Percentiles rank a stretch among this genome's conserved stretches.
These are phyloP conservation scores for Candida krabiensis DNA, from an alignment of 805 yeast genomes.

Conservation along the genomic window DNA sequence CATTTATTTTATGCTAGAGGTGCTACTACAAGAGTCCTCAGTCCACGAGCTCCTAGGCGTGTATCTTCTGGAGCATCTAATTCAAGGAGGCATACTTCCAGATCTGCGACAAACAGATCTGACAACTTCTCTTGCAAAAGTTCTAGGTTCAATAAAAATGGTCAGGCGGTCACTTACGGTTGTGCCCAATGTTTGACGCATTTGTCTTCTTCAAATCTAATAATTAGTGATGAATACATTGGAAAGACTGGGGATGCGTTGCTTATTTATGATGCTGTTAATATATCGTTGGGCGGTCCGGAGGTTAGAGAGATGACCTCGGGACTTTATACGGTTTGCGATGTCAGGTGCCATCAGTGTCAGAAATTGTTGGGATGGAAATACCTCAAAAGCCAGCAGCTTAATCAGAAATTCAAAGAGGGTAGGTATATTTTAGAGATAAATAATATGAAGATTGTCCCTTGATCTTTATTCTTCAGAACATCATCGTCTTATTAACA, in stretches of 20 bases:
- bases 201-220: conserved; percentile 27
- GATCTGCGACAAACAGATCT: not conserved
- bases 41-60: conserved; percentile 8
- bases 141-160: conserved; percentile 20
- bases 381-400: conserved; percentile 48
- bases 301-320: conserved; percentile 50
- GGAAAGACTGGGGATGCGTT: conserved; percentile 62
- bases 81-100: conserved; percentile 1
- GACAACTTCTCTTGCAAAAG: conserved; percentile 10
- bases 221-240: conserved; percentile 41
- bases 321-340: conserved; percentile 57
- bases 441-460: conserved; percentile 20
- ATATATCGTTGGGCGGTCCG: conserved; percentile 21
- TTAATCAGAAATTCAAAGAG: conserved; percentile 56
- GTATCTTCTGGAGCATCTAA: conserved; percentile 1
- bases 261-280: conserved; percentile 46
- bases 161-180: conserved; percentile 26
- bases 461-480: no score
- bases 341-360: conserved; percentile 57
- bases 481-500: no score
- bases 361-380: conserved; percentile 60
- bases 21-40: not conserved
- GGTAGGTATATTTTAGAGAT: conserved; percentile 58
- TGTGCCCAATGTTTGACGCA: conserved; percentile 33
- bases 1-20: not conserved